Evolutionary conservation across 108 stramenopile genomes (phyloP).

Genomic region (Stephanodiscus triporus): DNA sequence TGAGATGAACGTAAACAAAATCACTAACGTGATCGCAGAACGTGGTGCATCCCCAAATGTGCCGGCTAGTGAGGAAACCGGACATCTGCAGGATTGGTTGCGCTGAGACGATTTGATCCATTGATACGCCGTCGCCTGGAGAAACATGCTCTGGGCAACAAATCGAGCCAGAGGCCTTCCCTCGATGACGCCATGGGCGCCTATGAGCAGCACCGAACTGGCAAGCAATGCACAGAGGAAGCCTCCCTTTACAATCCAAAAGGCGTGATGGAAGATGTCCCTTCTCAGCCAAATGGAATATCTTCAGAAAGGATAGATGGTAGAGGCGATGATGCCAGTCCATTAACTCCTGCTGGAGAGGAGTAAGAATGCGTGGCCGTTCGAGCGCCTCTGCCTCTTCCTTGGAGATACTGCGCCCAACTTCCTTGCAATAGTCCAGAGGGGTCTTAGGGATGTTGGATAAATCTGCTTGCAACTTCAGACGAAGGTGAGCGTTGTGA

Average conservation of each 20-base stretch:
- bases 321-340: no score
- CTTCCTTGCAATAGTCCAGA: neutral
- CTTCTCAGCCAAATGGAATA: neutral
- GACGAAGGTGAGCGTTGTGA: neutral
- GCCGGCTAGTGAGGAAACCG: slow-evolving; percentile 37
- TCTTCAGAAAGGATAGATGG: slow-evolving; percentile 1
- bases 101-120: no score
- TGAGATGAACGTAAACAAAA: no score
- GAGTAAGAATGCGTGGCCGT: neutral
- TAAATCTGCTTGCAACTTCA: neutral
- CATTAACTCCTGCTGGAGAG: slow-evolving; percentile 6
- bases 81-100: slow-evolving; percentile 58
- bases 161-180: neutral
- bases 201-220: slow-evolving; percentile 25
- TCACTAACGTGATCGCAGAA: slow-evolving; percentile 68
- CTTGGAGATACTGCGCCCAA: neutral
- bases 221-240: slow-evolving; percentile 28
- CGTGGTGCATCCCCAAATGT: slow-evolving; percentile 49
- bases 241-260: neutral
- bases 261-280: neutral
- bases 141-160: neutral
- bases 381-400: slow-evolving; percentile 4
- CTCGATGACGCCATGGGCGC: slow-evolving; percentile 29
- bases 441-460: neutral
- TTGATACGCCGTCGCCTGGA: no score